A percentile compares a stretch with the other conserved stretches of the same genome.
Evolutionary conservation across 2,329 filamentous ascomycete genomes (phyloP).

Genomic region (Ustulina deusta): DNA sequence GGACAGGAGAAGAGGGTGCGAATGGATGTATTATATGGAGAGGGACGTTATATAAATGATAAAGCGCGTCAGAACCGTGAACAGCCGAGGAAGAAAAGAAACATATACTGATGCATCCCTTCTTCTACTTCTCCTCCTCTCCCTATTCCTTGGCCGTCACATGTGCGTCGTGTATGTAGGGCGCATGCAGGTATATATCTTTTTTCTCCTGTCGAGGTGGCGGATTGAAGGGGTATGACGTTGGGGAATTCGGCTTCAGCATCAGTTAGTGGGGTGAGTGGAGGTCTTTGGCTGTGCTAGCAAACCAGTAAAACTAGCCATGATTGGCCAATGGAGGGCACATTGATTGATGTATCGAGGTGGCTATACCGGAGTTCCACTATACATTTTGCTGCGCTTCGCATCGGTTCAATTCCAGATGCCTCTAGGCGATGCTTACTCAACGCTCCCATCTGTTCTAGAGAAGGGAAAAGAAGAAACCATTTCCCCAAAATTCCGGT

Average conservation of each 20-base stretch:
- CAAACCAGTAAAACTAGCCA: neutral
- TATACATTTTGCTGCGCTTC: no score
- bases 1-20: neutral
- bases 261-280: conserved; percentile 7
- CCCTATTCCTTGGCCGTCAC: conserved; percentile 18
- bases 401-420: conserved; percentile 24
- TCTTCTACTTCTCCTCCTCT: neutral
- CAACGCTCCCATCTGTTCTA: neutral
- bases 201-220: neutral
- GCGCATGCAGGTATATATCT: neutral
- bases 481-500: no score
- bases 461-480: neutral
- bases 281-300: neutral
- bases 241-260: neutral
- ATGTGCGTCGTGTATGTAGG: conserved; percentile 10
- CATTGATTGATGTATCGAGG: no score
- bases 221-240: neutral
- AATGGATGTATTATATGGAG: neutral
- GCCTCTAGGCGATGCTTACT: no score
- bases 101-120: conserved; percentile 14
- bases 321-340: no score
- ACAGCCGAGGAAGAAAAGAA: neutral
- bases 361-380: no score
- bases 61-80: no score
- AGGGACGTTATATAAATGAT: neutral